A percentile compares a stretch with the other conserved stretches of the same genome.
Conservation (phyloP, 768 basidiomycete genomes). For the Mycena kentingensis region DNA sequence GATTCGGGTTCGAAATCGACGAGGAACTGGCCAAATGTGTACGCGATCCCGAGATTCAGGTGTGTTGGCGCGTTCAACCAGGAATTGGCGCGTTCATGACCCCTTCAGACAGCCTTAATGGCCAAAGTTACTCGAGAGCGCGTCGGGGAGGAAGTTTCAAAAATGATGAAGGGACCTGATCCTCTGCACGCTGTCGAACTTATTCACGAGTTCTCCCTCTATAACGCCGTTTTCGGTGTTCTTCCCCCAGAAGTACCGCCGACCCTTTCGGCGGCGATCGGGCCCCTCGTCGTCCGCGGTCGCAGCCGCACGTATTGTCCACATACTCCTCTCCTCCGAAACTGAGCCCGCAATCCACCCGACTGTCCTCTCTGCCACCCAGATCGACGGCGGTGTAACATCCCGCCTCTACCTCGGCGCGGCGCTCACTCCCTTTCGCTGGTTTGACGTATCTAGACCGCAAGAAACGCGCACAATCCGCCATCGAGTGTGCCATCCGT, state of each 20-base stretch:
- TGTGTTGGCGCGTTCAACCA: conserved; percentile 24
- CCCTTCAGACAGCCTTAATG: conserved; percentile 58
- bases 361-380: conserved; percentile 41
- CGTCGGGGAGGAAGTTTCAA: conserved; percentile 87
- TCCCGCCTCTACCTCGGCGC: conserved; percentile 80
- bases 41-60: conserved; percentile 64
- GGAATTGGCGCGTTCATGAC: conserved; percentile 25
- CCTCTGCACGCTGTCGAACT: conserved; percentile 74
- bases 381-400: conserved; percentile 40
- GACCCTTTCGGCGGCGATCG: conserved; percentile 47
- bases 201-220: conserved; percentile 74
- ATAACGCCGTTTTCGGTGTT: conserved; percentile 61
- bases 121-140: conserved; percentile 89
- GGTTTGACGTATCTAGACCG: conserved; percentile 58
- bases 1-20: conserved; percentile 83
- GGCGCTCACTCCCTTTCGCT: conserved; percentile 70
- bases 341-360: conserved; percentile 48
- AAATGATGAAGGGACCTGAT: conserved; percentile 87
- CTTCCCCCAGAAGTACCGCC: conserved; percentile 48
- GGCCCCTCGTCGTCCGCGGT: conserved; percentile 47
- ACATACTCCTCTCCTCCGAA: conserved; percentile 42
- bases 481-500: conserved; percentile 70
- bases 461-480: conserved; percentile 62
- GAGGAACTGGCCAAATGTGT: conserved; percentile 65
- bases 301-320: conserved; percentile 60